Conservation (phyloP, 306 rosid species). For the Citrullus mucosospermus region DNA sequence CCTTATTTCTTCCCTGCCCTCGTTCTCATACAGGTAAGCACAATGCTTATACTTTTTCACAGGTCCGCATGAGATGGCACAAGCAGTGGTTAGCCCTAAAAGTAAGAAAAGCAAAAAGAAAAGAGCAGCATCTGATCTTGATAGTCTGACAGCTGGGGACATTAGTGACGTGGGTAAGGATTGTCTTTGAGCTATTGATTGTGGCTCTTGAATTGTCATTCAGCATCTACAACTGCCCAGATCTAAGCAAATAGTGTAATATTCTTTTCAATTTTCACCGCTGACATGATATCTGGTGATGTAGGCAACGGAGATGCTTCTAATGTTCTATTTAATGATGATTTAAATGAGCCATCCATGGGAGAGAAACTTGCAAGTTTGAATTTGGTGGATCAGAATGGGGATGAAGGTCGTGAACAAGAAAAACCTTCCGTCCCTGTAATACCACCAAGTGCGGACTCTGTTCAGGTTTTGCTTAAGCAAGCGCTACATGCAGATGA, state of each 20-base stretch:
- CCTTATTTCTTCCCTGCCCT: not conserved
- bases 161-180: constrained; percentile 14
- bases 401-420: constrained; percentile 13
- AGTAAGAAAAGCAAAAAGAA: constrained; percentile 24
- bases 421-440: constrained; percentile 23
- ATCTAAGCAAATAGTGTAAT: not conserved
- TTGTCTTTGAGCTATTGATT: not conserved
- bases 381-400: constrained; percentile 29
- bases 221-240: not conserved
- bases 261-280: not conserved
- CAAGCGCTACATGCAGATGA: constrained; percentile 82
- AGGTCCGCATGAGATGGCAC: not conserved
- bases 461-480: constrained; percentile 63
- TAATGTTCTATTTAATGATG: constrained; percentile 39
- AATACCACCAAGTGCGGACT: constrained; percentile 73
- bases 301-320: constrained; percentile 28
- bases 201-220: not conserved
- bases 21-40: not conserved
- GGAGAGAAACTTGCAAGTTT: constrained; percentile 70
- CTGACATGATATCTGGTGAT: constrained; percentile 1
- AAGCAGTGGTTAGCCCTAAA: constrained; percentile 4
- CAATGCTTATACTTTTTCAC: not conserved
- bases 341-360: constrained; percentile 57
- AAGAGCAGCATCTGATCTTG: constrained; percentile 16
- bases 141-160: not conserved